Evolutionary conservation across 306 rosid species (phyloP).

Genomic region (Clitoria ternatea): DNA sequence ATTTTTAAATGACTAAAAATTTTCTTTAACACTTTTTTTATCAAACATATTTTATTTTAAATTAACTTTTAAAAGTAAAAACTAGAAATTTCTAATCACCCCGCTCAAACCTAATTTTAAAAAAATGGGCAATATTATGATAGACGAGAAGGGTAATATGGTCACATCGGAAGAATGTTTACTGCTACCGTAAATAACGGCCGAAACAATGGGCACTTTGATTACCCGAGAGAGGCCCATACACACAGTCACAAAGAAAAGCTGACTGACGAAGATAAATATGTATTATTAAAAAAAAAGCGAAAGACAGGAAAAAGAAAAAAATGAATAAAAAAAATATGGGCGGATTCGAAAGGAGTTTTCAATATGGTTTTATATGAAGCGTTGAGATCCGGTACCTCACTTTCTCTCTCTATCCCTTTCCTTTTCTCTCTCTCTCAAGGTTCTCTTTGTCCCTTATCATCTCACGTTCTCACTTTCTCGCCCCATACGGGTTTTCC

Average conservation of each 20-base stretch:
- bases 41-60: too few relatives aligned
- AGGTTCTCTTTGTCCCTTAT: slow-evolving; percentile 68
- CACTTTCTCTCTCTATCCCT: slow-evolving; percentile 38
- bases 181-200: slow-evolving; percentile 33
- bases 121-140: too few relatives aligned
- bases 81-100: too few relatives aligned
- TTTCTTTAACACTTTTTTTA: too few relatives aligned
- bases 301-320: not conserved
- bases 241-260: slow-evolving; percentile 18
- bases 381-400: slow-evolving; percentile 66
- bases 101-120: too few relatives aligned
- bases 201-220: slow-evolving; percentile 34
- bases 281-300: not conserved
- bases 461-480: slow-evolving; percentile 71
- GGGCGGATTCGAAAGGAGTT: slow-evolving; percentile 53
- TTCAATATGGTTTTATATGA: slow-evolving; percentile 29
- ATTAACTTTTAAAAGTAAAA: too few relatives aligned
- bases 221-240: slow-evolving; percentile 26
- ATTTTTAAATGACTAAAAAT: too few relatives aligned
- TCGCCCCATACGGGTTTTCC: slow-evolving; percentile 56
- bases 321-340: not conserved
- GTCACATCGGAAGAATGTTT: not conserved
- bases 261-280: slow-evolving; percentile 21
- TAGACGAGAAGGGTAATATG: not conserved
- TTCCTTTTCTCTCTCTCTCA: slow-evolving; percentile 17